A percentile compares a stretch with the other conserved stretches of the same genome.
These are phyloP conservation scores for Cyclostephanos tholiformis DNA, from an alignment of 108 stramenopile species.

Conservation along the genomic window DNA sequence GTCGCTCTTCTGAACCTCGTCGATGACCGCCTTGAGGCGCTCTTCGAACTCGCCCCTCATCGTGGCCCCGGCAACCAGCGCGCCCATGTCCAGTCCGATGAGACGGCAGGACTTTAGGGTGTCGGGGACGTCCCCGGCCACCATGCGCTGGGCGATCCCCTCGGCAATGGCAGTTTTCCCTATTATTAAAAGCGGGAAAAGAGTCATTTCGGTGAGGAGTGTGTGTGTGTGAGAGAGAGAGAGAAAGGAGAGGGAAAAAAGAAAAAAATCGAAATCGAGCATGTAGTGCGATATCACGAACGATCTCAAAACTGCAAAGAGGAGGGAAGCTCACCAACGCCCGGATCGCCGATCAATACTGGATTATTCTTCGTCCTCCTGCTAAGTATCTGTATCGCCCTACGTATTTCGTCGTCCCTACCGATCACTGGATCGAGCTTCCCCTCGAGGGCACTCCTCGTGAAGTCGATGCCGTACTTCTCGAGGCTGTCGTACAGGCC, in stretches of 20 bases:
- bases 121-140: constrained; percentile 90
- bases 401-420: constrained; percentile 95
- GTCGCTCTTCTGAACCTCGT: constrained; percentile 93
- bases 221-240: too few relatives aligned
- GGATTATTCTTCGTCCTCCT: constrained; percentile 98
- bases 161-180: constrained; percentile 98
- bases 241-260: background rate
- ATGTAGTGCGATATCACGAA: too few relatives aligned
- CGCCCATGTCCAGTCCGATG: constrained; percentile 96
- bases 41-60: constrained; percentile 99
- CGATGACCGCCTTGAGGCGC: constrained; percentile 97
- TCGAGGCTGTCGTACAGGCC: constrained; percentile 89
- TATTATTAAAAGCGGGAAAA: constrained; percentile 12
- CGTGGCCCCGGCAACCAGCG: constrained; percentile 97
- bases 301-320: too few relatives aligned
- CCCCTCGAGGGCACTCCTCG: constrained; percentile 73
- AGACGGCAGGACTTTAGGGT: constrained; percentile 80
- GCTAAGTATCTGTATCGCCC: constrained; percentile 93
- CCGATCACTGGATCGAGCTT: constrained; percentile 97
- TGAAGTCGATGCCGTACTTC: constrained; percentile 95
- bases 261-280: constrained; percentile 3
- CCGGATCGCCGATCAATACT: constrained; percentile 95
- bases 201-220: too few relatives aligned
- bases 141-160: constrained; percentile 89
- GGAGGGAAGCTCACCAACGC: constrained; percentile 78